phyloP scores from a whole-genome alignment of 192 early-diverging fungal species.

The Coemansia sp. region DNA sequence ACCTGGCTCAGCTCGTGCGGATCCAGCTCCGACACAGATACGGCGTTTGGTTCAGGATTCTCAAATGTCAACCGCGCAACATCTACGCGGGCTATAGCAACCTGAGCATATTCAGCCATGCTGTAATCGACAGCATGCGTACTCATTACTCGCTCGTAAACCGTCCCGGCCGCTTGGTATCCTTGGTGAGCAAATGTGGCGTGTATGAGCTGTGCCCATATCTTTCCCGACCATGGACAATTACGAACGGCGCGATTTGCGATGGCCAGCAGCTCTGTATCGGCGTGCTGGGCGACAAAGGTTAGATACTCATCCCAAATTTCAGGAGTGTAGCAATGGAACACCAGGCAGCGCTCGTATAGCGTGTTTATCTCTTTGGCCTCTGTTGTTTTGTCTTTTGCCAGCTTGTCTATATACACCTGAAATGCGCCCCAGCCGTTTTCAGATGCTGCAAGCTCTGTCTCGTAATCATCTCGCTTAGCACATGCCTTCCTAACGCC shows the following conservation, averaged over 20 bases:
- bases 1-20: constrained; percentile 7
- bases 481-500: constrained; percentile 17
- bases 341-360: constrained; percentile 35
- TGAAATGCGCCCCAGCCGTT: constrained; percentile 23
- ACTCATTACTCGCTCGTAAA: constrained; percentile 17
- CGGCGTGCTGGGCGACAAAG: constrained; percentile 5
- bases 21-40: neutral
- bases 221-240: constrained; percentile 48
- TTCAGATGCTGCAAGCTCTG: constrained; percentile 10
- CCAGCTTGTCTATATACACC: constrained; percentile 24
- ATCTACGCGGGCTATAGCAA: constrained; percentile 16
- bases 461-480: constrained; percentile 26
- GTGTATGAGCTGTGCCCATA: constrained; percentile 37
- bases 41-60: neutral
- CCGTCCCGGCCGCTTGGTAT: constrained; percentile 11
- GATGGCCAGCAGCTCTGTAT: constrained; percentile 4
- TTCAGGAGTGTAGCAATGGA: constrained; percentile 20
- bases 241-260: constrained; percentile 23
- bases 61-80: constrained; percentile 14
- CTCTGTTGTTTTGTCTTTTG: constrained; percentile 8
- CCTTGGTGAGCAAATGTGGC: constrained; percentile 15
- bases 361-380: constrained; percentile 21
- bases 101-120: constrained; percentile 35
- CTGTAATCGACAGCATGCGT: constrained; percentile 44
- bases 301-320: constrained; percentile 41